These are phyloP conservation scores for Epicoccum nigrum DNA, from an alignment of 2,329 filamentous ascomycete species.

Conservation along the genomic window DNA sequence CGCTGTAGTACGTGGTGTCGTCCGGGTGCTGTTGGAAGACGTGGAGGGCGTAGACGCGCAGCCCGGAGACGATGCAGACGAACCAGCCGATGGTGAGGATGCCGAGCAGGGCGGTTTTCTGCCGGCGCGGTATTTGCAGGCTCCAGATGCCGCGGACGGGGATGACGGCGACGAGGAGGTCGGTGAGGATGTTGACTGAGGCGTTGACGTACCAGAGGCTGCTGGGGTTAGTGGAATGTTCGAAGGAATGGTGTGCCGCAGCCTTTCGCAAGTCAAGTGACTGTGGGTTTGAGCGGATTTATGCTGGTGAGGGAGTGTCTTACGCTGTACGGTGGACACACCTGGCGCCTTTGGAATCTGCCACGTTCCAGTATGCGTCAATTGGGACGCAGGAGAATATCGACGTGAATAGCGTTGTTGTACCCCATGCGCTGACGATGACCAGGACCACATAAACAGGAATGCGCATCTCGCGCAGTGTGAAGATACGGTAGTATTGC, in stretches of 20 bases:
- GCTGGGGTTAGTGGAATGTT: background rate
- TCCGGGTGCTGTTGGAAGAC: constrained; percentile 19
- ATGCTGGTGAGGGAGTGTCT: background rate
- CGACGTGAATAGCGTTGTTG: constrained; percentile 16
- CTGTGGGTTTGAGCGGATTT: too few relatives aligned
- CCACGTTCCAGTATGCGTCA: constrained; percentile 27
- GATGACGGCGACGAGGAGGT: constrained; percentile 32
- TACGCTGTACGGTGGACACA: constrained; percentile 14
- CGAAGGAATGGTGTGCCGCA: too few relatives aligned
- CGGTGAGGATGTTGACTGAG: constrained; percentile 32
- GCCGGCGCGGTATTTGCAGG: constrained; percentile 28
- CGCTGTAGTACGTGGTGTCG: constrained; percentile 33
- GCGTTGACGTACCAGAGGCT: constrained; percentile 30
- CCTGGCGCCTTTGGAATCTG: background rate
- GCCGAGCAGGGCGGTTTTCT: constrained; percentile 29
- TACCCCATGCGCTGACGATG: constrained; percentile 26
- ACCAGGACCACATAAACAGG: constrained; percentile 31
- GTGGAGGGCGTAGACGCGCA: constrained; percentile 33
- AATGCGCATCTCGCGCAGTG: constrained; percentile 28
- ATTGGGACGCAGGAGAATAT: constrained; percentile 33
- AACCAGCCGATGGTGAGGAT: constrained; percentile 42
- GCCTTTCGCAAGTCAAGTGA: too few relatives aligned
- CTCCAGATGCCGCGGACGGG: constrained; percentile 34
- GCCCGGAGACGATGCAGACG: constrained; percentile 40
- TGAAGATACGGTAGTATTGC: constrained; percentile 38